Base-by-base conservation (phyloP, 1,284 basidiomycete genomes). In the Puccinia polysora region DNA sequence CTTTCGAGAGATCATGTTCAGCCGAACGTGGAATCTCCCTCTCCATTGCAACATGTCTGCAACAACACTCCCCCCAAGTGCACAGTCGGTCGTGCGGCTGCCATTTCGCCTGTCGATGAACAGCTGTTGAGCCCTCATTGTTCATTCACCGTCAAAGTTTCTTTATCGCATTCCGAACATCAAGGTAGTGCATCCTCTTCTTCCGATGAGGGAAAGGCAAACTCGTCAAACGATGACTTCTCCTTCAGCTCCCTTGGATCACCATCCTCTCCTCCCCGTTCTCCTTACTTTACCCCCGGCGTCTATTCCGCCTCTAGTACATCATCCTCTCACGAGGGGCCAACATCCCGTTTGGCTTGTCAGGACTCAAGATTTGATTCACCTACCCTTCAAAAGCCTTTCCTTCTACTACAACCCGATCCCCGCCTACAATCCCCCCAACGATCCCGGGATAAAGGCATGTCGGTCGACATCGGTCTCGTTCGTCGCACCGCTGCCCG, bases 391-490 rank as follows among this genome's bases (percentile, higher is more conserved):
- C 38, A 28, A 25, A 28, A n/a, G n/a, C n/a, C n/a, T n/a, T n/a
- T n/a, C n/a, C n/a, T n/a, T n/a, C n/a, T n/a, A n/a, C n/a, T n/a
- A n/a, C n/a, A n/a, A 36, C 10, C 43, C 25, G n/a, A 45, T 38
- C 40, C 12, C 14, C 1, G 60, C 28, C 30, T 50, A 28, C 1
- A 14, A 15, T 25, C 40, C 34, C 18, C 43, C 1, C 30, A n/a
- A 34, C 53, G 64, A 56, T 7, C 64, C 38, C 64, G 64, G 4
- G 64, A 67, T 45, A 52, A 67, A 15, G 64, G 64, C 2, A 53
- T 67, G 49, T 67, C 64, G 34, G 64, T 67, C 4, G 67, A 69
- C 23, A 36, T 69, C 50, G 67, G 55, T 50, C 43, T 60, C 28
- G 7, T n/a, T 30, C 53, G 56, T 0, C 55, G 56, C 32, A 68